These are phyloP conservation scores for Cryptococcus neoformans DNA, from an alignment of 1,284 basidiomycete genomes.

Conservation along the genomic window DNA sequence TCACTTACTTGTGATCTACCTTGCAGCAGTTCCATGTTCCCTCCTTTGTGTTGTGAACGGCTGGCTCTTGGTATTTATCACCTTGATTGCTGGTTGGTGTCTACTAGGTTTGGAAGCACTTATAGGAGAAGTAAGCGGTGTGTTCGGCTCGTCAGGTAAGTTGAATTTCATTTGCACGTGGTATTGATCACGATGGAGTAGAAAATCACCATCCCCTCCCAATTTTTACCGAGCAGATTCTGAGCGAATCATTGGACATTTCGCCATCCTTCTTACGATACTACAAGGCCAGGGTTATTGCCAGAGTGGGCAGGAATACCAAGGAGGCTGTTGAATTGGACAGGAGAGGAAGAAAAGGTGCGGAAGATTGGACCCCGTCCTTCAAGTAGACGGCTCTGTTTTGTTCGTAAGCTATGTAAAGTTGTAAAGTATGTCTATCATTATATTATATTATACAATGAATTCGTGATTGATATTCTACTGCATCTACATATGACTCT, in stretches of 20 bases:
- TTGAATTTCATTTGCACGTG: not conserved
- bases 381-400: conserved; percentile 5
- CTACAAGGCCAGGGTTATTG: conserved; percentile 33
- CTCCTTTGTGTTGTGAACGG: conserved; percentile 34
- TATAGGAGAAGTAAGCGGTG: conserved; percentile 40
- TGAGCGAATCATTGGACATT: conserved; percentile 42
- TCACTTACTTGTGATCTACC: conserved; percentile 40
- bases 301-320: conserved; percentile 30
- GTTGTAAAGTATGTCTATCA: not conserved
- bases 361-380: conserved; percentile 37
- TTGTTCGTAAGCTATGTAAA: not conserved
- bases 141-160: conserved; percentile 39
- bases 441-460: not conserved
- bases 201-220: conserved; percentile 45
- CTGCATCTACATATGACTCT: not conserved
- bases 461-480: no score
- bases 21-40: conserved; percentile 39
- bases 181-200: conserved; percentile 1
- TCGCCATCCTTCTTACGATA: conserved; percentile 34
- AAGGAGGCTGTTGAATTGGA: conserved; percentile 36
- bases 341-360: conserved; percentile 19
- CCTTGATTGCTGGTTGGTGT: conserved; percentile 42
- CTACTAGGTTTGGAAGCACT: conserved; percentile 42
- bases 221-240: conserved; percentile 33
- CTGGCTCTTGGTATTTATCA: conserved; percentile 30